Conservation (phyloP, 176 grass and related monocot species). For the Aechmea fasciata region DNA sequence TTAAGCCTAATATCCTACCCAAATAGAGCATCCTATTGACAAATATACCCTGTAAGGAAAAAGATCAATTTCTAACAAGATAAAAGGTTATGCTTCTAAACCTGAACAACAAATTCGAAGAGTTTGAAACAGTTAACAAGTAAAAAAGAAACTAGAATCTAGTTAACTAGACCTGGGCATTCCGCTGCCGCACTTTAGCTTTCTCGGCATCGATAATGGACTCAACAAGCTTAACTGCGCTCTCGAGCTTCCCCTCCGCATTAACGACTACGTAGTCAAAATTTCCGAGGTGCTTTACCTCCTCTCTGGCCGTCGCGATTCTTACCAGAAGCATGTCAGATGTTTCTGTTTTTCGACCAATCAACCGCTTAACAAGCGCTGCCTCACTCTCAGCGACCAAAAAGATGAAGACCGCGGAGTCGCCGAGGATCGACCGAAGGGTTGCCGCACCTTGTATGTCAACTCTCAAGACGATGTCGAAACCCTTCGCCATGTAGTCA, state of each 20-base stretch:
- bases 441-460: slow-evolving; percentile 96
- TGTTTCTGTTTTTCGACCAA: slow-evolving; percentile 86
- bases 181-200: slow-evolving; percentile 55
- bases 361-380: slow-evolving; percentile 79
- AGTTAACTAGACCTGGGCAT: slow-evolving; percentile 38
- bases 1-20: too few species aligned
- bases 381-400: slow-evolving; percentile 80
- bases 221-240: slow-evolving; percentile 64
- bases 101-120: neutral
- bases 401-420: slow-evolving; percentile 94
- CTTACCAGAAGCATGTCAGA: slow-evolving; percentile 91
- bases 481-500: slow-evolving; percentile 83
- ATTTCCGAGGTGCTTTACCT: slow-evolving; percentile 48
- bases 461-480: slow-evolving; percentile 87
- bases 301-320: slow-evolving; percentile 79
- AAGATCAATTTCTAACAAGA: neutral
- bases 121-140: neutral
- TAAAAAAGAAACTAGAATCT: neutral
- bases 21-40: too few species aligned
- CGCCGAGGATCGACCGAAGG: slow-evolving; percentile 59
- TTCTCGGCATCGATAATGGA: slow-evolving; percentile 95
- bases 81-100: neutral
- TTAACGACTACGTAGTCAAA: slow-evolving; percentile 92
- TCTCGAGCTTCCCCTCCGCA: slow-evolving; percentile 78
- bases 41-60: too few species aligned